Base-by-base conservation (phyloP, 1,284 basidiomycete genomes). In the Apiotrichum brassicae region DNA sequence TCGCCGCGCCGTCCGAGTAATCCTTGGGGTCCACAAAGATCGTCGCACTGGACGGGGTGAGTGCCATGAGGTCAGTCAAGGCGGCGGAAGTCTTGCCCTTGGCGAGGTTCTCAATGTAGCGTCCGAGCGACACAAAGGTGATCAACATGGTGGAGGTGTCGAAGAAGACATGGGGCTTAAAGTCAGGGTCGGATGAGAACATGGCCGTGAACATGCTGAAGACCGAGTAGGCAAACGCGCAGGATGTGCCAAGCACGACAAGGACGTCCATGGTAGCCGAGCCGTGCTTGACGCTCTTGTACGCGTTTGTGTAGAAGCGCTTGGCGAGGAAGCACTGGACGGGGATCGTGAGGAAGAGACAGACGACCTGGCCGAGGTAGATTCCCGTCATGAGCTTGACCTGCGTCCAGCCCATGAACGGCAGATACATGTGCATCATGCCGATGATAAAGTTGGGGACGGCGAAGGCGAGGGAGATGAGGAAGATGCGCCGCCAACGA, bases 101-200 rank as follows among this genome's bases (percentile, higher is more conserved):
- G 34, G 95, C 95, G 43, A 85, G 81, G 73, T 97, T 98, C 75
- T 98, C 95, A 46, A 98, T 81, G 74, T 87, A 97, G 34, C 95
- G 83, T 2, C 94, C 95, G 25, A 98, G 81, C 4, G 90, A 91
- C 61, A 97, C 88, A 68, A 98, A 98, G 73, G 86, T 91, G 78
- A 99, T 87, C 51, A 99, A 78, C 95, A 98, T 98, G 16, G 93
- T 95, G 63, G 88, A 93, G 2, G 95, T 98, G 75, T 99, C 95
- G 75, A 98, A 98, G 76, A 97, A 98, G 26, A 92, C 83, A 66
- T 87, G 81, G 1, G 95, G 94, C 32, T 81, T 83, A 66, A 80
- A 87, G 48, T 81, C 79, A 0, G 82, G 77, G 43, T 66, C 60
- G 1, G 66, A 61, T 14, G 62, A 60, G 74, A 86, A 82, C 20